Conservation (phyloP, 1,139 yeast species). For the Hemisphaericaspora xylanilytica region DNA sequence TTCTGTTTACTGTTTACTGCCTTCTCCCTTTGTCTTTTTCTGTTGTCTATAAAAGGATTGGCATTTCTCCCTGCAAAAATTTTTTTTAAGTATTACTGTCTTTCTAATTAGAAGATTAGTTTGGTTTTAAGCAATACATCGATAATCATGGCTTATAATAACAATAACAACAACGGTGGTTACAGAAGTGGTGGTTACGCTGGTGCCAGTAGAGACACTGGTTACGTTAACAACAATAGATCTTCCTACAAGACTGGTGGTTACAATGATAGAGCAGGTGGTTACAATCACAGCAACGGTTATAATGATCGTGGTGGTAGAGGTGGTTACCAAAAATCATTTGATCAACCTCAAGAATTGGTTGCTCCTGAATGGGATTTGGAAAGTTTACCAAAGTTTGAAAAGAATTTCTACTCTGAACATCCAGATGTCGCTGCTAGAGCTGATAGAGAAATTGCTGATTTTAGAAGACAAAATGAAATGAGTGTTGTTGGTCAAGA, state of each 20-base stretch:
- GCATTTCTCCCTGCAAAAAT: background rate
- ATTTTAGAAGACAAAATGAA: slow-evolving; percentile 77
- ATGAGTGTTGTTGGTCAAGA: slow-evolving; percentile 83
- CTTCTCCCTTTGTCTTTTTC: slow-evolving; percentile 2
- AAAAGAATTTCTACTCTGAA: slow-evolving; percentile 91
- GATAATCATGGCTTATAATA: slow-evolving; percentile 16
- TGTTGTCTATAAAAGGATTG: background rate
- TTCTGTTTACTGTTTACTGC: slow-evolving; percentile 1
- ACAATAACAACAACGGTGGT: slow-evolving; percentile 12
- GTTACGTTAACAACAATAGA: slow-evolving; percentile 16
- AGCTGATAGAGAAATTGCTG: slow-evolving; percentile 65
- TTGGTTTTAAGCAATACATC: background rate
- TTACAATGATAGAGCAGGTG: slow-evolving; percentile 22
- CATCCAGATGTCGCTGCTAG: slow-evolving; percentile 75
- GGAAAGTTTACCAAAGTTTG: slow-evolving; percentile 78
- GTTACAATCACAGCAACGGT: slow-evolving; percentile 22
- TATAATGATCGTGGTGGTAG: slow-evolving; percentile 16
- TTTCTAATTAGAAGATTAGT: slow-evolving; percentile 5
- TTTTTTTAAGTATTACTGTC: background rate
- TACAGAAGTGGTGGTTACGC: slow-evolving; percentile 18
- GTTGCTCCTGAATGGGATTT: slow-evolving; percentile 78
- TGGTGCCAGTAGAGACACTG: slow-evolving; percentile 21
- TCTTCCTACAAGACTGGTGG: slow-evolving; percentile 30
- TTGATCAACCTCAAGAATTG: slow-evolving; percentile 49
- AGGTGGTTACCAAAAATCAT: slow-evolving; percentile 26